Evolutionary conservation across 2,329 filamentous ascomycete species (phyloP), one percentile per base, ranked within the genome.

Genomic region (Byssothecium circinans): DNA sequence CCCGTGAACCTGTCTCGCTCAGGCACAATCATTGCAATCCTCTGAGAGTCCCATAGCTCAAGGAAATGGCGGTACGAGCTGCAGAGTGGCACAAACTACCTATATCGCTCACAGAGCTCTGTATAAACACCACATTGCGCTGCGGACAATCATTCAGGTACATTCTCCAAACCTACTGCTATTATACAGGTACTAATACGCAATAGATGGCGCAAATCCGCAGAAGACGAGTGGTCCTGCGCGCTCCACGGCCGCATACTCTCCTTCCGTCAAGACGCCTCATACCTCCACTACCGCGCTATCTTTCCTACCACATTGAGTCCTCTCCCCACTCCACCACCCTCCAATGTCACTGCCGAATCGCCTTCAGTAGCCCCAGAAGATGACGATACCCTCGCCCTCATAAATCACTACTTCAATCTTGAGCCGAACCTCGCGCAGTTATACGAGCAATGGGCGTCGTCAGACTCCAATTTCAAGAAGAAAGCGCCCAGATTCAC

Each of bases 61-160:
- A n/a, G 10, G 36, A 33, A n/a, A 77, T 77, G 75, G 68, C 70
- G 25, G 58, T 76, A 27, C 79, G 78, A 23, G 76, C 83, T n/a
- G 79, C 85, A 14, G 87, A 89, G 67, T 99, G 94, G 94, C 84
- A 84, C 56, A 95, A 89, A 75, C 75, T 99, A 58, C 91, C 94
- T 19, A 76, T 96, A 33, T 88, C 80, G 51, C 75, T 96, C 27
- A 82, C 85, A 3, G 94, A 99, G 68, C 81, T 99, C 3, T 96
- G 90, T 68, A 91, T 99, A 57, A 90, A 96, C 62, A 99, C 92
- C 0, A 96, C 91, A 0, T 77, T 99, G 27, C 86, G 92, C 53
- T 99, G 94, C 69, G 94, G 94, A 3, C 94, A 99, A 70, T 96
- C 92, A 0, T 99, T 99, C 59, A 75, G 83, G 82, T 83, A 70